phyloP scores from a whole-genome alignment of 176 grass and related monocot species.

The Stipa capillata region DNA sequence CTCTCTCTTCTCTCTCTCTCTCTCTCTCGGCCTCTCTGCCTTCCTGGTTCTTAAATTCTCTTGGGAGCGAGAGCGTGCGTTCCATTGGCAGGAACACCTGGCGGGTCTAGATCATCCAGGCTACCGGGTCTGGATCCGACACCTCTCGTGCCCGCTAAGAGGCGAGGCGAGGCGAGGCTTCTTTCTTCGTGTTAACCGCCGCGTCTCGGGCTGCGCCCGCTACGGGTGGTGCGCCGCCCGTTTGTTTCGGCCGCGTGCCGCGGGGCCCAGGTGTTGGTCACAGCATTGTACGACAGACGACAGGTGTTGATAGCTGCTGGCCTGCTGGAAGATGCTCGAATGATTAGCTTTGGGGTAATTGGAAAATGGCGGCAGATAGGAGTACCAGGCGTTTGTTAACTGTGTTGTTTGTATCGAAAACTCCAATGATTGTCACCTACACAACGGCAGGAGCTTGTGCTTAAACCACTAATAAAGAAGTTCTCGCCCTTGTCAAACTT shows the following conservation, averaged over 20 bases:
- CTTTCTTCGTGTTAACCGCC: too few relatives aligned
- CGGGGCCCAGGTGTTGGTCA: not conserved
- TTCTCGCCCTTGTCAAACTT: too few relatives aligned
- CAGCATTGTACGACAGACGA: not conserved
- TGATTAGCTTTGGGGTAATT: not conserved
- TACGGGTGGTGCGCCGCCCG: not conserved
- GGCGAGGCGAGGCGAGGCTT: not conserved
- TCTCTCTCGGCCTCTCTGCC: not conserved
- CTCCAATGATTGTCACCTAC: not conserved
- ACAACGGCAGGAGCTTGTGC: not conserved
- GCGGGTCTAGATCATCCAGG: not conserved
- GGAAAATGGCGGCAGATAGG: not conserved
- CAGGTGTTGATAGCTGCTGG: not conserved
- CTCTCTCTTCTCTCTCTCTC: not conserved
- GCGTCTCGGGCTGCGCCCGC: not conserved
- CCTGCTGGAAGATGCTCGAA: conserved; percentile 10
- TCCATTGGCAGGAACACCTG: conserved; percentile 28
- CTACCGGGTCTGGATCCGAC: not conserved
- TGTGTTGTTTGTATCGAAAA: not conserved
- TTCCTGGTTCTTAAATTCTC: conserved; percentile 40
- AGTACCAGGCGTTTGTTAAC: not conserved
- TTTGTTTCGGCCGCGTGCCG: not conserved
- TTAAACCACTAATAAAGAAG: too few relatives aligned
- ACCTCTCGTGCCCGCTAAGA: not conserved
- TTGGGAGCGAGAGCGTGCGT: conserved; percentile 7